phyloP scores from a whole-genome alignment of 2,329 filamentous ascomycete species.

The Fusarium scirpi region DNA sequence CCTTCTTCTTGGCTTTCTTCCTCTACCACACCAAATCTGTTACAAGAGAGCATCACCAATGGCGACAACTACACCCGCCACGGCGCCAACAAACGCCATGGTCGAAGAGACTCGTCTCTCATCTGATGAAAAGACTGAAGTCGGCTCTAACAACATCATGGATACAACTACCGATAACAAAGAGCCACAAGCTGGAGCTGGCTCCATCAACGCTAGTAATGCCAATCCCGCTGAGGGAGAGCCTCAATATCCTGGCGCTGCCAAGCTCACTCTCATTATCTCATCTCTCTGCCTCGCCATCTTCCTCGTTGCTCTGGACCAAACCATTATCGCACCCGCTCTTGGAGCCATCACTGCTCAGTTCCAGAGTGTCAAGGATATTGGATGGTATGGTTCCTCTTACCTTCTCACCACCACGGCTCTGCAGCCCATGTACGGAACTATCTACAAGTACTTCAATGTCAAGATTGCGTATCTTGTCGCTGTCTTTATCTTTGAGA shows the following conservation, averaged over 20 bases:
- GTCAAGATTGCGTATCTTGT: conserved; percentile 60
- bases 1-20: neutral
- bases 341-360: conserved; percentile 63
- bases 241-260: conserved; percentile 55
- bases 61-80: conserved; percentile 27
- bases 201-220: conserved; percentile 10
- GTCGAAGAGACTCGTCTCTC: conserved; percentile 46
- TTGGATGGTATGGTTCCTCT: conserved; percentile 65
- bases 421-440: conserved; percentile 63
- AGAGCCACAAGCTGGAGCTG: conserved; percentile 20
- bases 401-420: conserved; percentile 64
- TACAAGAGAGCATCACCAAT: conserved; percentile 3
- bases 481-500: conserved; percentile 58
- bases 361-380: conserved; percentile 59
- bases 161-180: conserved; percentile 32
- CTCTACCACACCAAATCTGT: neutral
- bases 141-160: conserved; percentile 44
- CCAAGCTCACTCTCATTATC: conserved; percentile 58
- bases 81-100: conserved; percentile 31
- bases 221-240: neutral
- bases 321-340: conserved; percentile 65
- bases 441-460: conserved; percentile 63
- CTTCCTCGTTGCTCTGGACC: conserved; percentile 64
- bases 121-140: conserved; percentile 50
- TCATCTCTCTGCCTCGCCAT: conserved; percentile 59